Evolutionary conservation across 306 rosid genomes (phyloP).

Genomic region (Morella rubra): DNA sequence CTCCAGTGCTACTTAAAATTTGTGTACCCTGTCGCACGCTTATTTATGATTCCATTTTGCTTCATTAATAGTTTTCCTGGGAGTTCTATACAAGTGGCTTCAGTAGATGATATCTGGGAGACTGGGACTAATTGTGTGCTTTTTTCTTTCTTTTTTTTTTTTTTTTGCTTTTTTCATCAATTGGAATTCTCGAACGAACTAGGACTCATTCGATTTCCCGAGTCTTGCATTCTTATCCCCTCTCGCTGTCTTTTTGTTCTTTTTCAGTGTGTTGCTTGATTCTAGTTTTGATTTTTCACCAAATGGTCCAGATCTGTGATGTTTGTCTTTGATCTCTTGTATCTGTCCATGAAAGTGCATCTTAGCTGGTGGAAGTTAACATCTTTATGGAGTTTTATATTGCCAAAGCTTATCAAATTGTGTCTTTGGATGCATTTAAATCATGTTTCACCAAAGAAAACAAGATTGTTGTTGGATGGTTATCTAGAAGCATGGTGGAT

Average conservation of each 20-base stretch:
- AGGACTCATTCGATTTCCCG: neutral
- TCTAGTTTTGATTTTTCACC: neutral
- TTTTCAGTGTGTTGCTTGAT: neutral
- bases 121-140: neutral
- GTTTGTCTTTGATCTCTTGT: neutral
- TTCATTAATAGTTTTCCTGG: neutral
- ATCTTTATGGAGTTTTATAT: neutral
- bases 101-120: neutral
- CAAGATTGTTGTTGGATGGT: neutral
- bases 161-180: neutral
- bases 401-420: neutral
- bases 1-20: neutral
- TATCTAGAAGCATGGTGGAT: neutral
- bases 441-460: neutral
- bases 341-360: neutral
- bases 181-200: neutral
- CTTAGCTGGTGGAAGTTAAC: neutral
- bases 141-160: neutral
- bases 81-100: neutral
- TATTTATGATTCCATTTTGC: neutral
- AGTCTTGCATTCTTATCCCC: too few relatives aligned
- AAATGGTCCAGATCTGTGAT: neutral
- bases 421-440: neutral
- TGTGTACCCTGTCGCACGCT: neutral
- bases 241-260: neutral